Evolutionary conservation across 257 asterid genomes (phyloP).

Genomic region (Leptodermis oblonga): DNA sequence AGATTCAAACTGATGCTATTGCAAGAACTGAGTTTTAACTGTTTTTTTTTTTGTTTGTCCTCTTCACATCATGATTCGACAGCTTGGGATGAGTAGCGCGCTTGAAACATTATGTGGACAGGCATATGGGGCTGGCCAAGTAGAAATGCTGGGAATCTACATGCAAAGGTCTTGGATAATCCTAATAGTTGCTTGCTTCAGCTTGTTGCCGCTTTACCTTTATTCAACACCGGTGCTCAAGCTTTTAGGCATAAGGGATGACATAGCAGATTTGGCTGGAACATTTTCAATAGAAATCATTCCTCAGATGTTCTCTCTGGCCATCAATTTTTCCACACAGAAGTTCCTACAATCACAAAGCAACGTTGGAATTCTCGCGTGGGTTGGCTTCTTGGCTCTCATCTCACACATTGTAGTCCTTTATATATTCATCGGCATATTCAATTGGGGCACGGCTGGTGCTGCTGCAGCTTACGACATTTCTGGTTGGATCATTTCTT

Average conservation of each 20-base stretch:
- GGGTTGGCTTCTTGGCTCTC: conserved; percentile 69
- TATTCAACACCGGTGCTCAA: conserved; percentile 56
- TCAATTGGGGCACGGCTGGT: conserved; percentile 81
- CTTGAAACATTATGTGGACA: conserved; percentile 92
- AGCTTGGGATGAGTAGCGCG: conserved; percentile 98
- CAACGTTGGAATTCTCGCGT: conserved; percentile 66
- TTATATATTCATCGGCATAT: conserved; percentile 47
- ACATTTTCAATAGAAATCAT: conserved; percentile 57
- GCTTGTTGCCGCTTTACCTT: conserved; percentile 65
- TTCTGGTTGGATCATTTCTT: conserved; percentile 68
- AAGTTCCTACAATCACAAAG: conserved; percentile 91
- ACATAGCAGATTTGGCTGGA: conserved; percentile 83
- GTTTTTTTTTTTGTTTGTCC: neutral
- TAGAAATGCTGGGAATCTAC: conserved; percentile 70
- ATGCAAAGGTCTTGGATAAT: conserved; percentile 90
- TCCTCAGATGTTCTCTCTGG: conserved; percentile 75
- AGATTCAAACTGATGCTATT: neutral
- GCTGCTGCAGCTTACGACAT: conserved; percentile 86
- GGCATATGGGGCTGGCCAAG: conserved; percentile 91
- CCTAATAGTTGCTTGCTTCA: conserved; percentile 53
- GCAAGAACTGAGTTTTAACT: neutral
- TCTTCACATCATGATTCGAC: conserved; percentile 14
- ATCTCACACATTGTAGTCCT: conserved; percentile 42
- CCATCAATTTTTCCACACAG: conserved; percentile 83
- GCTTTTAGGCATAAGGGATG: conserved; percentile 67